A percentile compares a stretch with the other conserved stretches of the same genome.
Conservation (phyloP, 23 red algal species). For the Pyropia yezoensis region DNA sequence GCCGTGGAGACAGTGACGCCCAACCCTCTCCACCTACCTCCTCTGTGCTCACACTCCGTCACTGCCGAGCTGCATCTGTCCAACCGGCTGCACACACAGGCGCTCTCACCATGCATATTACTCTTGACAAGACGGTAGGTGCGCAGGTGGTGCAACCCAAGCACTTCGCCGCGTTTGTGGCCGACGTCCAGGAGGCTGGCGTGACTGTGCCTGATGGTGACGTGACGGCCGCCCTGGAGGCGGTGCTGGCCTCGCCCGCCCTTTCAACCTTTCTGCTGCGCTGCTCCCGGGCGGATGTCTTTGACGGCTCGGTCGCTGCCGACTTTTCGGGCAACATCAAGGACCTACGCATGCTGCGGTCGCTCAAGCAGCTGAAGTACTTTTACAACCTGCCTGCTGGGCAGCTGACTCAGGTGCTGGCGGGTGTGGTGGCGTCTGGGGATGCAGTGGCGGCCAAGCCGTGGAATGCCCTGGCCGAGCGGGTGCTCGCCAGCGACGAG, state of each 20-base stretch:
- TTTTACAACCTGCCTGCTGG: constrained; percentile 50
- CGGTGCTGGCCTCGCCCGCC: constrained; percentile 13
- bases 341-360: constrained; percentile 28
- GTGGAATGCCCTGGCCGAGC: constrained; percentile 15
- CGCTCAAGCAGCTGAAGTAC: constrained; percentile 55
- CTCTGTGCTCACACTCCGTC: too few relatives aligned
- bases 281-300: constrained; percentile 44
- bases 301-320: constrained; percentile 13
- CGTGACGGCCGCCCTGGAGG: constrained; percentile 1
- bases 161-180: too few relatives aligned
- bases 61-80: too few relatives aligned
- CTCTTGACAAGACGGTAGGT: too few relatives aligned
- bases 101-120: too few relatives aligned
- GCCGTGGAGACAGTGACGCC: too few relatives aligned
- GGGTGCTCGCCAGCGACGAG: constrained; percentile 13
- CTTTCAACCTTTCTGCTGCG: constrained; percentile 29
- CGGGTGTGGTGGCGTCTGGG: constrained; percentile 10
- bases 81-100: too few relatives aligned
- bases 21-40: too few relatives aligned
- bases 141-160: too few relatives aligned
- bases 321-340: constrained; percentile 26
- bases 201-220: too few relatives aligned
- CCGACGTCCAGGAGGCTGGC: too few relatives aligned
- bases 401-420: constrained; percentile 12
- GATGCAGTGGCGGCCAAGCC: constrained; percentile 5